Evolutionary conservation across 2,329 filamentous ascomycete genomes (phyloP).

Genomic region (Cytospora schulzeri): DNA sequence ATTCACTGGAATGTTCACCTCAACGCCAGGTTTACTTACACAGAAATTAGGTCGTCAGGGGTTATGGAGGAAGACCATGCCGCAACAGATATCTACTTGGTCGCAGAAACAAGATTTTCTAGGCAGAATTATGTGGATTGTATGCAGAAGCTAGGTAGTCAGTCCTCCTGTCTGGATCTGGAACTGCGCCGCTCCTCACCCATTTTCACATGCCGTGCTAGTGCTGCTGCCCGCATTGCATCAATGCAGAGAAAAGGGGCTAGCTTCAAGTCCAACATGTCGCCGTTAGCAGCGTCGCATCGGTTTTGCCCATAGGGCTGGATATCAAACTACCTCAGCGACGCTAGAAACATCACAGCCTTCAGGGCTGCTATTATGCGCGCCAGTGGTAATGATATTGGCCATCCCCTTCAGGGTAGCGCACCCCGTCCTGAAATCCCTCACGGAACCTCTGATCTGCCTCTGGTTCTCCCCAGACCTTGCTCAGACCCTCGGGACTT

Average conservation of each 20-base stretch:
- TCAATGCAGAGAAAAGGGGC: not conserved
- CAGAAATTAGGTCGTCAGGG: not conserved
- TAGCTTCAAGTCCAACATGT: not conserved
- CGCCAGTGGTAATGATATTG: not conserved
- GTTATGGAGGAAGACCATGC: not conserved
- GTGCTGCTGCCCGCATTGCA: not conserved
- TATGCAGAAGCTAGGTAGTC: not conserved
- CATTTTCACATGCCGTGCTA: slow-evolving; percentile 1
- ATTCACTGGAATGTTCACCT: not conserved
- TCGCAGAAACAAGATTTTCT: not conserved
- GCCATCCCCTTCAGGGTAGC: not conserved
- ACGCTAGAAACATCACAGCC: not conserved
- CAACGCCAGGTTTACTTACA: not conserved
- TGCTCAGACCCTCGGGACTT: slow-evolving; percentile 19
- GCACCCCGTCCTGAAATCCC: not conserved
- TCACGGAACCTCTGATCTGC: not conserved
- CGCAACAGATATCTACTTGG: no score
- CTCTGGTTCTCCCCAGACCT: not conserved
- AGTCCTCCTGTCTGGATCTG: not conserved
- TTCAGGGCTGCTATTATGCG: no score
- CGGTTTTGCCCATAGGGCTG: not conserved
- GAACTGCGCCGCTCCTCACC: not conserved
- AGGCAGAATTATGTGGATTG: no score
- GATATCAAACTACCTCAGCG: slow-evolving; percentile 7
- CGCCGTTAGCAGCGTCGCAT: slow-evolving; percentile 2